Evolutionary conservation across 2,329 filamentous ascomycete genomes (phyloP), one percentile per base, ranked within the genome.

Genomic region (Arthrobotrys sinensis): DNA sequence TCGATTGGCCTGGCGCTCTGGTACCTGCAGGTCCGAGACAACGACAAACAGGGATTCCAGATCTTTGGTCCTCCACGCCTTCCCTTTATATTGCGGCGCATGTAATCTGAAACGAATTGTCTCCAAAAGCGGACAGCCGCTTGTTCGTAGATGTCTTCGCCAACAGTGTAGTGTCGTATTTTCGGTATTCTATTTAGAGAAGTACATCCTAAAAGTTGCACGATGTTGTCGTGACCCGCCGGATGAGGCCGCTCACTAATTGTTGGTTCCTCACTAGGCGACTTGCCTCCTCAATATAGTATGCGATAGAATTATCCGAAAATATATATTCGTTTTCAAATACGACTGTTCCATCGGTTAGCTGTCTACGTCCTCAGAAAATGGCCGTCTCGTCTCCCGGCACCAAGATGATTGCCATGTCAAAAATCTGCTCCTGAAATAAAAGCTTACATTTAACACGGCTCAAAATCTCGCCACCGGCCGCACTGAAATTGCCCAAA

Each of bases 1-100:
- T 66, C 52, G 24, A 78, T 78, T 78, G 75, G 75, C 62, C 67
- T 78, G 67, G 57, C 34, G 52, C 52, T 46, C 21, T 72, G 43
- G 75, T 78, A 78, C 75, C 67, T 78, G 75, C 67, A 78, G 67
- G 19, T 67, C 52, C 67, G 67, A 78, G 75, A 72, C 75, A 71
- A 63, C 14, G 46, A 63, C 52, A 32, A 43, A 38, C 75, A 78
- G 67, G 75, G 67, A 48, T 67, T 48, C 55, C 50, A 64, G 64
- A 73, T 66, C 69, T 73, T 60, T 66, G 45, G 60, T 57, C 53
- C 43, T 60, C 69, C 45, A 46, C 63, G 46, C 75, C 67, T 78
- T 63, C 75, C 66, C 34, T 38, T 78, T 78, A 55, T 45, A 78
- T 67, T 71, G 75, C 75, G 65, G 68, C 75, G 75, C 67, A 71